phyloP scores from a whole-genome alignment of 2,329 filamentous ascomycete species.

The Cordyceps javanica region DNA sequence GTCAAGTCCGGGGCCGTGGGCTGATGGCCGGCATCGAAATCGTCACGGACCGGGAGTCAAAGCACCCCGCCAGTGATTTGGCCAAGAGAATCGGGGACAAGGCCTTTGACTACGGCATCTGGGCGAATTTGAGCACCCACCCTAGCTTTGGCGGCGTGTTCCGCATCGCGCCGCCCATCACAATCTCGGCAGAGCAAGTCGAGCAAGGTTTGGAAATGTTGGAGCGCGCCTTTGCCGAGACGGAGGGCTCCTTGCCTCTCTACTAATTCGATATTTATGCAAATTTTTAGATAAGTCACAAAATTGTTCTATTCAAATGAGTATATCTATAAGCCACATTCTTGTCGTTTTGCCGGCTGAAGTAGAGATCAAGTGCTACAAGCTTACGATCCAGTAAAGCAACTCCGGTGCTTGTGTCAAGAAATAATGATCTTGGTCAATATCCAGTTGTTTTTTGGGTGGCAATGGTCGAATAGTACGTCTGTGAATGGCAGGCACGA shows the following conservation, averaged over 20 bases:
- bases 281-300: not conserved
- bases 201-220: constrained; percentile 47
- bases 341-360: too few species aligned
- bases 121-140: constrained; percentile 49
- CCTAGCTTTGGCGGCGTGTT: constrained; percentile 52
- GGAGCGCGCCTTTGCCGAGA: constrained; percentile 45
- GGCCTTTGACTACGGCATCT: constrained; percentile 47
- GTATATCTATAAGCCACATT: too few species aligned
- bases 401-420: too few species aligned
- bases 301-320: too few species aligned
- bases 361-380: too few species aligned
- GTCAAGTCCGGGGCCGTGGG: constrained; percentile 54
- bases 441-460: too few species aligned
- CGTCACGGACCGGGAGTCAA: constrained; percentile 42
- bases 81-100: constrained; percentile 40
- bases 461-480: too few species aligned
- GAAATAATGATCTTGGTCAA: too few species aligned
- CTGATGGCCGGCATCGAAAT: constrained; percentile 55
- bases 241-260: constrained; percentile 25
- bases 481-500: too few species aligned
- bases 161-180: constrained; percentile 55
- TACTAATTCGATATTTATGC: constrained; percentile 14
- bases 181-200: constrained; percentile 44
- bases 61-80: constrained; percentile 40
- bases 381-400: too few species aligned